These are phyloP conservation scores for Theobroma cacao DNA, from an alignment of 345 rosid species.

Conservation along the genomic window DNA sequence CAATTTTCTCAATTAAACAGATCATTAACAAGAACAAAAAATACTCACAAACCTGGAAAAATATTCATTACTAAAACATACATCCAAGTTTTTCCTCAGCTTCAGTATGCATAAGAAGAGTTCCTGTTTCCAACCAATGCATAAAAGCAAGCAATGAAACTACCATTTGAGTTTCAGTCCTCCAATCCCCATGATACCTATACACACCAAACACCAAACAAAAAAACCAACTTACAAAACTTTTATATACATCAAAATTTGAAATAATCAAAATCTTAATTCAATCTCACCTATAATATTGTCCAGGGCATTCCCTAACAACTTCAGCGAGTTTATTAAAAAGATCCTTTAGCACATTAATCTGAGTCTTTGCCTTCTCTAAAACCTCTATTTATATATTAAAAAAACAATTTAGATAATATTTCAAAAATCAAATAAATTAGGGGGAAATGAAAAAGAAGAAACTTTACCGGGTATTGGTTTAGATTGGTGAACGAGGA, in stretches of 20 bases:
- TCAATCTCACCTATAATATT: conserved; percentile 63
- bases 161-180: conserved; percentile 82
- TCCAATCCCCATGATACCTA: conserved; percentile 98
- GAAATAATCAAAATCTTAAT: not conserved
- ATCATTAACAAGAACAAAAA: not conserved
- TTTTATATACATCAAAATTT: not conserved
- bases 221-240: not conserved
- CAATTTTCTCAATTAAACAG: not conserved
- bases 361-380: conserved; percentile 59
- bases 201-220: conserved; percentile 12
- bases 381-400: conserved; percentile 52
- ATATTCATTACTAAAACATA: conserved; percentile 33
- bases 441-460: not conserved
- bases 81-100: conserved; percentile 80
- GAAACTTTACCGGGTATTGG: conserved; percentile 63
- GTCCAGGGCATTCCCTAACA: conserved; percentile 59
- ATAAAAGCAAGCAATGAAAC: conserved; percentile 82
- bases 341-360: conserved; percentile 51
- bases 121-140: conserved; percentile 91
- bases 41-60: not conserved
- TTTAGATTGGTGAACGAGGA: conserved; percentile 83
- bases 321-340: conserved; percentile 60
- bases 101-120: conserved; percentile 68
- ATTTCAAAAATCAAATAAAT: not conserved
- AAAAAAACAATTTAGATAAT: not conserved